Base-by-base conservation (phyloP, 2,329 filamentous ascomycete species). In the Verticillium klebahnii region DNA sequence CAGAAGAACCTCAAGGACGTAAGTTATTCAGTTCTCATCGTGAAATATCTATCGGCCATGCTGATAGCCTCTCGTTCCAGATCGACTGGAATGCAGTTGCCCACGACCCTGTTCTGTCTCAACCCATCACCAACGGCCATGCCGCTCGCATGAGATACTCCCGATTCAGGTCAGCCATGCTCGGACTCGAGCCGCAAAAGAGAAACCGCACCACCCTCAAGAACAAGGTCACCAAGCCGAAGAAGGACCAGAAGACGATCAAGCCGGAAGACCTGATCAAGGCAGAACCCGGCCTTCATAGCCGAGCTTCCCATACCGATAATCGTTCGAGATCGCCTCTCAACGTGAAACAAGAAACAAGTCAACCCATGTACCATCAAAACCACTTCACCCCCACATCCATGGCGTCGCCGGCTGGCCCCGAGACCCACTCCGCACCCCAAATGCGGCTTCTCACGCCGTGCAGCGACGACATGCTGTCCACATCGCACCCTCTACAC, bases 1-100 rank as follows among this genome's bases (percentile, higher is more conserved):
- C 84, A 87, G 73, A 86, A 85, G 73, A 82, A 79, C 62, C 78
- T 86, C 59, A 86, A 85, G 69, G 82, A 86, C 74, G 84, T 87
- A 72, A 78, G 84, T 77, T 45, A 17, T 32, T 63, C 25, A 60
- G n/a, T 29, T 39, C 8, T 12, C 36, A 58, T 29, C 19, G 29
- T 29, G 45, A n/a, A 19, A 58, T 19, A 3, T 3, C 7, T 17
- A 29, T 39, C 50, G 19, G 11, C 14, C 15, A 62, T 9, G 52
- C 67, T 72, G 58, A 71, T 57, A 5, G 36, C n/a, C n/a, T 62
- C 62, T 25, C n/a, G 8, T 32, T 40, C 60, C 61, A 87, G 84
- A 85, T 87, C 68, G 81, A 87, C 70, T 87, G 84, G 84, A 81
- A 82, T 63, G 72, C 78, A 69, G 84, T 87, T 55, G 84, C 84